Percentiles rank a stretch among this genome's conserved stretches.
These are phyloP conservation scores for Xerocomus potaroensis DNA, from an alignment of 768 basidiomycete species.

Conservation along the genomic window DNA sequence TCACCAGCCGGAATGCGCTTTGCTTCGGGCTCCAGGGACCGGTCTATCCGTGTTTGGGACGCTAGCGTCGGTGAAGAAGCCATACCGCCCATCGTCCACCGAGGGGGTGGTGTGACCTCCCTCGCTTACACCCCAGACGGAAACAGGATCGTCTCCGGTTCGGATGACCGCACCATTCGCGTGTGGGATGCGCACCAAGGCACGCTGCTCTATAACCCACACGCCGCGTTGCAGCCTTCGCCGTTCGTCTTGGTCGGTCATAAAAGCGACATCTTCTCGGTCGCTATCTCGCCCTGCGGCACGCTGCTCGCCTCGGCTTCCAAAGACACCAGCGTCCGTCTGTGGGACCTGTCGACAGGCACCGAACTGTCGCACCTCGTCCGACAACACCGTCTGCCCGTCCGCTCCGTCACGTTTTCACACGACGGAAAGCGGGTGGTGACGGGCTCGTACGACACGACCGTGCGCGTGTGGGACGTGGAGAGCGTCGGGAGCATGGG, in stretches of 20 bases:
- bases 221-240: not conserved
- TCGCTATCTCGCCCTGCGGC: constrained; percentile 31
- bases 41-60: constrained; percentile 29
- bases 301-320: constrained; percentile 28
- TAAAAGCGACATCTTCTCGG: constrained; percentile 21
- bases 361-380: constrained; percentile 23
- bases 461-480: constrained; percentile 31
- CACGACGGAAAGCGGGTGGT: constrained; percentile 25
- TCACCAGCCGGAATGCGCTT: constrained; percentile 25
- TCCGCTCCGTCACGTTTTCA: constrained; percentile 27
- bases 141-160: constrained; percentile 26
- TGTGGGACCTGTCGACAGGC: constrained; percentile 23
- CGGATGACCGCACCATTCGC: constrained; percentile 27
- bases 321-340: constrained; percentile 28
- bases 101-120: constrained; percentile 18
- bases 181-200: constrained; percentile 27
- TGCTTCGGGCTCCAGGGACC: constrained; percentile 31
- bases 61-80: constrained; percentile 13
- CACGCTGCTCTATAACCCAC: constrained; percentile 12
- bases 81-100: constrained; percentile 14
- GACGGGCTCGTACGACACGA: constrained; percentile 24
- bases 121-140: constrained; percentile 31
- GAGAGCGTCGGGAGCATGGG: constrained; percentile 28
- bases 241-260: constrained; percentile 21
- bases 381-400: constrained; percentile 24